Evolutionary conservation across 108 stramenopile species (phyloP).

Genomic region (Cyclostephanos tholiformis): DNA sequence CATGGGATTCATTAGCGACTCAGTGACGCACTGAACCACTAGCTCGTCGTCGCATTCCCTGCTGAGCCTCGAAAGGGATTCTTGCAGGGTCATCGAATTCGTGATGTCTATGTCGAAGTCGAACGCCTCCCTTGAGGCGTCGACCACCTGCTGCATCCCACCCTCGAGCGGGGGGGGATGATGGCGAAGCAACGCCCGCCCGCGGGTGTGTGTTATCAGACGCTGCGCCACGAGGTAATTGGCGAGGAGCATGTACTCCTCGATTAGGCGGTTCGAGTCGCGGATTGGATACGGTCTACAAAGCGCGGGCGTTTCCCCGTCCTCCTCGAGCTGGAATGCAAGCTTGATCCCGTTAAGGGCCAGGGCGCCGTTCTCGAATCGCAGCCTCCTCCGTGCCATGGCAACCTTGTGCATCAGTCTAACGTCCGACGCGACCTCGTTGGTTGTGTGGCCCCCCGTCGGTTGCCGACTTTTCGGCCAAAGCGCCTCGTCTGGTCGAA

Average conservation of each 20-base stretch:
- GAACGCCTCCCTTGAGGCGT: conserved; percentile 57
- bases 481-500: conserved; percentile 56
- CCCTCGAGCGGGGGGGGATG: conserved; percentile 69
- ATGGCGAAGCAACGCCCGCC: conserved; percentile 76
- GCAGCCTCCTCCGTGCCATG: conserved; percentile 76
- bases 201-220: conserved; percentile 83
- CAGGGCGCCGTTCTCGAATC: conserved; percentile 91
- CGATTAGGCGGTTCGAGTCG: conserved; percentile 93
- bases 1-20: conserved; percentile 89
- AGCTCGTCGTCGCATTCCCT: conserved; percentile 73
- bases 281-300: conserved; percentile 88
- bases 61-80: conserved; percentile 71
- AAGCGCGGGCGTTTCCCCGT: conserved; percentile 84
- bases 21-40: conserved; percentile 82
- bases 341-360: conserved; percentile 91
- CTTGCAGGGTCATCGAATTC: conserved; percentile 74
- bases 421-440: conserved; percentile 88
- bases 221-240: conserved; percentile 96
- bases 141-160: conserved; percentile 71
- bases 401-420: conserved; percentile 87
- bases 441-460: conserved; percentile 76
- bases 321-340: conserved; percentile 84
- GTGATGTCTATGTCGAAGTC: conserved; percentile 71
- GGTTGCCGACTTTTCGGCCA: conserved; percentile 90
- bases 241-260: conserved; percentile 98